Base-by-base conservation (phyloP, 371 early-diverging fungal genomes). In the Dichotomocladium elegans region DNA sequence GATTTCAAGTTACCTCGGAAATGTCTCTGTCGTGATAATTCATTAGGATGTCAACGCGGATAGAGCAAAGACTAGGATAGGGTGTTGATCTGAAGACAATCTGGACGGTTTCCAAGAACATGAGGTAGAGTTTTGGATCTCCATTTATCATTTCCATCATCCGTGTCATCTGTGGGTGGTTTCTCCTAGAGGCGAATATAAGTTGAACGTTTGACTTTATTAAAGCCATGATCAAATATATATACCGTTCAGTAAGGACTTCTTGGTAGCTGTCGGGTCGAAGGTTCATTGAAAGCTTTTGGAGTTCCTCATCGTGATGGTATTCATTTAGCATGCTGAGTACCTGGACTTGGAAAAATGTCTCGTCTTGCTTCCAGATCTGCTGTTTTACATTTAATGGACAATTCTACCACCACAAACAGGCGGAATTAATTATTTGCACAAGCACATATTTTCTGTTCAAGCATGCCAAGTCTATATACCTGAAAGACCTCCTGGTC, bases 31-130 rank as follows among this genome's bases (percentile, higher is more conserved):
- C 82, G 58, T 88, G 87, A 66, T 84, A 75, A 14, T 75, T 70
- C 86, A 87, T 84, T 29, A 83, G 57, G 0, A 87, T 59, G 64
- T 88, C 89, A n/a, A 84, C 80, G 25, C 87, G 83, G 27, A 88
- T 64, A 1, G 83, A 83, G 43, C 85, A 83, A 24, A 81, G 60
- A 30, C 77, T 74, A 1, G 82, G 72, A 53, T 82, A 75, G 14
- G 83, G 80, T 1, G 83, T 77, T 4, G 75, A 68, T 17, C 78
- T 60, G 44, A 84, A 85, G 41, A 80, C 74, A 43, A 77, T 61
- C 26, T 82, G 77, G 1, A 86, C 58, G 63, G 85, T 77, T 8
- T 75, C 64, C 27, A 81, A 62, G 50, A 83, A 75, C 70, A 80
- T 77, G 40, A 56, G 61, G 65, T 88, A 88, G 0, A 88, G 67